A percentile compares a stretch with the other conserved stretches of the same genome.
Conservation (phyloP, 768 basidiomycete genomes). For the Gloeopeniophorella convolvens region DNA sequence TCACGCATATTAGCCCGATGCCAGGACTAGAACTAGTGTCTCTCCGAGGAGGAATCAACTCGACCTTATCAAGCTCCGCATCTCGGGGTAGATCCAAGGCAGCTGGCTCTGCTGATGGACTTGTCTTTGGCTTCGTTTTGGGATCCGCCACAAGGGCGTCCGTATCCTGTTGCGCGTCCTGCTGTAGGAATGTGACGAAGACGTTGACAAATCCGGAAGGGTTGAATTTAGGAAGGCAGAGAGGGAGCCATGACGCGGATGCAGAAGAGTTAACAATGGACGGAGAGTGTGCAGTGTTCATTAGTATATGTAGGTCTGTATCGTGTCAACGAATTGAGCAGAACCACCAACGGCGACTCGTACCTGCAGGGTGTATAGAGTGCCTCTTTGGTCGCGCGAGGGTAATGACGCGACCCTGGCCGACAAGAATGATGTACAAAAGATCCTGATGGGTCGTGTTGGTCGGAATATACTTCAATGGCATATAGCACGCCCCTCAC, state of each 20-base stretch:
- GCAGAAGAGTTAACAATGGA: slow-evolving; percentile 72
- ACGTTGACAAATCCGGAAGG: slow-evolving; percentile 85
- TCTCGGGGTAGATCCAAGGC: neutral
- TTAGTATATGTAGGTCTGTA: slow-evolving; percentile 82
- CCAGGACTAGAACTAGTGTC: slow-evolving; percentile 15
- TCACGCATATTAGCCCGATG: slow-evolving; percentile 68
- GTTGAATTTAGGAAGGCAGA: slow-evolving; percentile 95
- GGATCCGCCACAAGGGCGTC: neutral
- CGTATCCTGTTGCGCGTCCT: slow-evolving; percentile 2
- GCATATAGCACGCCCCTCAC: slow-evolving; percentile 31
- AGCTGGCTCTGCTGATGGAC: neutral
- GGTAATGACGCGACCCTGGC: slow-evolving; percentile 71
- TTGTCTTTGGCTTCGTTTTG: slow-evolving; percentile 6
- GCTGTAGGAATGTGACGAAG: slow-evolving; percentile 67
- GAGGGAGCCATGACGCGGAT: slow-evolving; percentile 87
- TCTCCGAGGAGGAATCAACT: neutral
- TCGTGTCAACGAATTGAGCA: slow-evolving; percentile 4
- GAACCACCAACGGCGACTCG: slow-evolving; percentile 14
- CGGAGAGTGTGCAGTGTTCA: slow-evolving; percentile 85
- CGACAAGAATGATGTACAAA: slow-evolving; percentile 85
- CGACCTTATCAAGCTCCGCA: neutral
- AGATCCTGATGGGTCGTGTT: slow-evolving; percentile 53
- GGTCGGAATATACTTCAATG: neutral
- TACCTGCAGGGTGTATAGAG: slow-evolving; percentile 90
- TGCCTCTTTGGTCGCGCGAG: slow-evolving; percentile 88